Base-by-base conservation (phyloP, 345 rosid genomes). In the Populus nigra region DNA sequence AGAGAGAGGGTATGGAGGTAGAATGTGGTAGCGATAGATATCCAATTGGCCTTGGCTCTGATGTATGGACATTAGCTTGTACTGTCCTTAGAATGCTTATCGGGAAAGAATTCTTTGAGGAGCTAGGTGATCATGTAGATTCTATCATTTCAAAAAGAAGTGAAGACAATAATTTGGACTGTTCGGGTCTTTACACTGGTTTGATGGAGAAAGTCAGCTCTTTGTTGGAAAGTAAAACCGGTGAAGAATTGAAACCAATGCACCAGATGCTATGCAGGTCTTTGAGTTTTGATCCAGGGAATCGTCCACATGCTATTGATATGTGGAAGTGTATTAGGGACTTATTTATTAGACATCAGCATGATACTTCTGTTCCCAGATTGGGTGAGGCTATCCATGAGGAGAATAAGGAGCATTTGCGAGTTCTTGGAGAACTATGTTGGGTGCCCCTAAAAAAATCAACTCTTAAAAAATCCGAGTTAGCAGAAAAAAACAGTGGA, bases 61-160 rank as follows among this genome's bases (percentile, higher is more conserved):
- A 95, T 86, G 91, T 90, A 69, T 95, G 96, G 99, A 69, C 91
- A 73, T 76, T 93, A 78, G 89, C 89, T 76, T 90, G 88, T 81
- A 73, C 88, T 84, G 81, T 93, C 76, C 80, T 91, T 78, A 72
- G 84, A 79, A 80, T 91, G 80, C 86, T 89, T 79, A 49, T 86
- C 73, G 96, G 96, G 39, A 81, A 84, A 29, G 72, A 68, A 65
- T 89, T 91, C 75, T 72, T 75, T 36, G 80, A 81, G 65, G 88
- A 76, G 81, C 71, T 88, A 66, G 77, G 50, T 86, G 87, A 75
- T 78, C 75, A 59, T 73, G 76, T 88, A 76, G 43, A 31, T n/a
- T 22, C 69, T 78, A 75, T 78, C 76, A 73, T 65, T 62, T 17
- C 57, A 63, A 77, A 83, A 68, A 41, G 49, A 35, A 82, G 72